These are phyloP conservation scores for Alternaria solani DNA, from an alignment of 2,329 filamentous ascomycete genomes.

Conservation along the genomic window DNA sequence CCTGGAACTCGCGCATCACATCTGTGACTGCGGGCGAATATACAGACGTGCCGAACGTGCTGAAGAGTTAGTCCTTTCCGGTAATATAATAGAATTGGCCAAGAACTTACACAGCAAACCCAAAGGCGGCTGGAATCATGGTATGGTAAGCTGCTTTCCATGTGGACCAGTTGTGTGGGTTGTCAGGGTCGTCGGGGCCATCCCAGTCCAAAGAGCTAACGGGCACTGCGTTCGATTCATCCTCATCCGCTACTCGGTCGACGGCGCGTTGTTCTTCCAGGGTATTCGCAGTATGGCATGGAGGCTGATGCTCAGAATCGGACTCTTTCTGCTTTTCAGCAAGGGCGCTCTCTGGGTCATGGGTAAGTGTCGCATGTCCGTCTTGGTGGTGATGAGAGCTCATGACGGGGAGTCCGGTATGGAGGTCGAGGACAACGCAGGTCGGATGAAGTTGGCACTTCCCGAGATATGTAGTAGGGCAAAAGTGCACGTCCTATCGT, in stretches of 20 bases:
- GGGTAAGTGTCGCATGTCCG: not conserved
- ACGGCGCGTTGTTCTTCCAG: not conserved
- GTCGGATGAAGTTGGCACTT: not conserved
- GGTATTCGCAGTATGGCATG: not conserved
- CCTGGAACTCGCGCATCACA: slow-evolving; percentile 62
- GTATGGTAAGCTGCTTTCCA: slow-evolving; percentile 45
- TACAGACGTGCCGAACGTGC: slow-evolving; percentile 64
- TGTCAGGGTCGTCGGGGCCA: slow-evolving; percentile 46
- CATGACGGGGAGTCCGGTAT: not conserved
- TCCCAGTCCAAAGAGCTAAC: slow-evolving; percentile 36
- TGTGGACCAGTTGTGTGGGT: slow-evolving; percentile 52
- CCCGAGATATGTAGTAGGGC: not conserved
- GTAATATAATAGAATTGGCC: not conserved
- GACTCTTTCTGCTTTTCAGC: not conserved
- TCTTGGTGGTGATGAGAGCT: not conserved
- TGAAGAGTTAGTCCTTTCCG: slow-evolving; percentile 30
- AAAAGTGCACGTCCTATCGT: not conserved
- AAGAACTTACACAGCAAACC: slow-evolving; percentile 47
- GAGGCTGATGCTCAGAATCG: not conserved
- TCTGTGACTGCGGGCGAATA: slow-evolving; percentile 59
- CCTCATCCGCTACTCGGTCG: not conserved
- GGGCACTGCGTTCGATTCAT: not conserved
- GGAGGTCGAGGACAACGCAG: not conserved
- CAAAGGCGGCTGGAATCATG: slow-evolving; percentile 44
- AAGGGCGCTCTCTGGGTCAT: not conserved